Base-by-base conservation (phyloP, 2,329 filamentous ascomycete genomes). In the Curvularia hawaiiensis region DNA sequence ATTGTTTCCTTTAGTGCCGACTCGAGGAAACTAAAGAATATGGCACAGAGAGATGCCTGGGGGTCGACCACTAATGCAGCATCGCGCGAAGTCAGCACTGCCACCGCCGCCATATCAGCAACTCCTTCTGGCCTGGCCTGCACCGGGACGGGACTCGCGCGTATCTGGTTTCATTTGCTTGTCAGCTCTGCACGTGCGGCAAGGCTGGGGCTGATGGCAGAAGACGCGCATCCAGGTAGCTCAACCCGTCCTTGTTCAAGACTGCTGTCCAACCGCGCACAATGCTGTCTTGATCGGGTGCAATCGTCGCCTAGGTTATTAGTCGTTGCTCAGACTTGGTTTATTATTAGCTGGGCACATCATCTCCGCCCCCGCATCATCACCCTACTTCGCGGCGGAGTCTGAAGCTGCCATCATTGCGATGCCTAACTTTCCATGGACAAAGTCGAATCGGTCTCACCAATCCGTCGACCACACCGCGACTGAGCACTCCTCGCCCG, bases 371-470 rank as follows among this genome's bases (percentile, higher is more conserved):
- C 65, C 62, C 63, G 59, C 60, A 59, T 65, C 65, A 57, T 57
- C 59, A 54, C 50, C 54, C 55, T 64, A 60, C 61, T 58, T 54
- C 61, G 47, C 48, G 54, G 62, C 59, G 66, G 61, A 66, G 66
- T 58, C 58, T 50, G 57, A 54, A 60, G 63, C 60, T 63, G 60
- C 58, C 56, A 58, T 62, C 61, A 54, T 67, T 74, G 73, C 68
- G 56, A 77, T 77, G 75, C 72, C 73, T 66, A 70, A 72, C 54
- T 69, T 73, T 52, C 69, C 72, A 44, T 76, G 69, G 74, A 67
- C 65, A 59, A 77, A 76, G 73, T 70, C 70, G 68, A 76, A 76
- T 45, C 68, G 68, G 57, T 75, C 75, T 67, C 73, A 77, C 61
- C 67, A 70, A 44, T 75, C 75, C 47, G 69, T 76, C 55, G 74